A percentile compares a stretch with the other conserved stretches of the same genome.
These are phyloP conservation scores for Russula foetens DNA, from an alignment of 768 basidiomycete genomes.

Conservation along the genomic window DNA sequence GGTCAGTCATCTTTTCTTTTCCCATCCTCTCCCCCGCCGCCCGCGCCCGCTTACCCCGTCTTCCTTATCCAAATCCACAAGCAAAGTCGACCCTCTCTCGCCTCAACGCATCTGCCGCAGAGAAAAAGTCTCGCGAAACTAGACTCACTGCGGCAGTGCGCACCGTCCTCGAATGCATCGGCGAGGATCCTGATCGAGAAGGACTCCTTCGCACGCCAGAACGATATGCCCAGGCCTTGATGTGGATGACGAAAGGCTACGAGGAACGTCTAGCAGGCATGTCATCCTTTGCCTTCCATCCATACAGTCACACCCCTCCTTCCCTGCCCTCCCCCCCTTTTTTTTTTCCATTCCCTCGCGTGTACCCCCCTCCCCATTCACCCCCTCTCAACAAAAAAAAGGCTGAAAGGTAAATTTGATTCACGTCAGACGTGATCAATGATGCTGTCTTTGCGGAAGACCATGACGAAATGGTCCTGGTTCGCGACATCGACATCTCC, in stretches of 20 bases:
- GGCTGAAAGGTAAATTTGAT: neutral
- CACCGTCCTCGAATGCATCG: conserved; percentile 92
- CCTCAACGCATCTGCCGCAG: conserved; percentile 68
- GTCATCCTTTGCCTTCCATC: neutral
- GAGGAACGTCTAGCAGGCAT: conserved; percentile 92
- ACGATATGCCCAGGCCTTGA: conserved; percentile 90
- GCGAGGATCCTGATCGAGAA: conserved; percentile 95
- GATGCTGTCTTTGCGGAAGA: conserved; percentile 98
- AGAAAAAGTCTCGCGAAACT: conserved; percentile 62
- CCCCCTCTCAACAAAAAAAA: neutral
- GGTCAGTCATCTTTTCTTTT: conserved; percentile 39
- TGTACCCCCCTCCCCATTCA: neutral
- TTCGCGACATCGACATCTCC: conserved; percentile 94
- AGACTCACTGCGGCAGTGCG: conserved; percentile 80
- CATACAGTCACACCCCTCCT: neutral
- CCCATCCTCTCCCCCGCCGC: conserved; percentile 5
- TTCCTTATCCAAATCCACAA: conserved; percentile 24
- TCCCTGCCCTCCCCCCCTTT: neutral
- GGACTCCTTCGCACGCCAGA: conserved; percentile 89
- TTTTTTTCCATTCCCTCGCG: conserved; percentile 10
- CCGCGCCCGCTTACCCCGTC: neutral
- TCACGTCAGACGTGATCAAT: conserved; percentile 85
- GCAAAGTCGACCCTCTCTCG: conserved; percentile 88
- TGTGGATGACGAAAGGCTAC: conserved; percentile 99
- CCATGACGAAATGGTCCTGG: conserved; percentile 99